These are phyloP conservation scores for Ocimum tenuiflorum DNA, from an alignment of 257 asterid species.

Conservation along the genomic window DNA sequence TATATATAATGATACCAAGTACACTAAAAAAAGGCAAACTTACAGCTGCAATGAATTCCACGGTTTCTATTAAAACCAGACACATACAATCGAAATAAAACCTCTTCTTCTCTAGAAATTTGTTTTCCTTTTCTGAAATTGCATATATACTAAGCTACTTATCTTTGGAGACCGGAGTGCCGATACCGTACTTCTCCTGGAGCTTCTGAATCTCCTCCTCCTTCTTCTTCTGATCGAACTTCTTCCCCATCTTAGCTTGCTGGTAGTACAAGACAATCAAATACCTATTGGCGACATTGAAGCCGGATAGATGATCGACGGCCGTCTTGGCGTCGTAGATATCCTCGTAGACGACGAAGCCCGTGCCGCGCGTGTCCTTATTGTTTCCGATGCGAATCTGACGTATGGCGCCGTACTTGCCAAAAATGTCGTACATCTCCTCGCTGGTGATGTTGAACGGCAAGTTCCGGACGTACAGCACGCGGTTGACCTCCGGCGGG, in stretches of 20 bases:
- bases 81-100: neutral
- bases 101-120: neutral
- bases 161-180: constrained; percentile 49
- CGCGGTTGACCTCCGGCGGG: constrained; percentile 91
- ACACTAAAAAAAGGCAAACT: neutral
- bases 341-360: constrained; percentile 88
- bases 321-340: constrained; percentile 93
- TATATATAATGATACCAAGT: neutral
- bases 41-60: neutral
- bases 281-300: constrained; percentile 82
- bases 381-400: constrained; percentile 82
- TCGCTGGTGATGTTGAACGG: constrained; percentile 94
- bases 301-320: constrained; percentile 85
- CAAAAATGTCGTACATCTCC: constrained; percentile 96
- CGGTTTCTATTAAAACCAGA: neutral
- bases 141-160: constrained; percentile 25
- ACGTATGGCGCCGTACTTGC: constrained; percentile 82
- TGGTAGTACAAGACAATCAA: constrained; percentile 82
- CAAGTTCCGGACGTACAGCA: constrained; percentile 70
- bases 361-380: constrained; percentile 94
- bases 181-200: constrained; percentile 80
- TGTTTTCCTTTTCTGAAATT: neutral
- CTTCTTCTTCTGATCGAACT: constrained; percentile 83
- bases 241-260: constrained; percentile 95
- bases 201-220: constrained; percentile 79